phyloP scores from a whole-genome alignment of 768 basidiomycete species.

The Boletales sp. region DNA sequence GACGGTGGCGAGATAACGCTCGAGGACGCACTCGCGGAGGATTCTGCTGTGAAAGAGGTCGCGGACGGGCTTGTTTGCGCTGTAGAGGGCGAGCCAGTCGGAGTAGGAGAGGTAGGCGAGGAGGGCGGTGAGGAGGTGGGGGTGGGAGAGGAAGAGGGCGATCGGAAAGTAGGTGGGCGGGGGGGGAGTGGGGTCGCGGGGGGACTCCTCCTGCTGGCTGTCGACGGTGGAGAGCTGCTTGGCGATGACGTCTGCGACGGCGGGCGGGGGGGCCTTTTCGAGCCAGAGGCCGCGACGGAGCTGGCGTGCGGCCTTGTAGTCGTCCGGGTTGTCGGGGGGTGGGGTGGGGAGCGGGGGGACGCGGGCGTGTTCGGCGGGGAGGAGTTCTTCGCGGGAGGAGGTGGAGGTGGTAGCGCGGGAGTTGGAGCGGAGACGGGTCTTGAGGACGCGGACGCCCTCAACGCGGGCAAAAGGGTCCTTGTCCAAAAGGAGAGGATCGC shows the following conservation, averaged over 20 bases:
- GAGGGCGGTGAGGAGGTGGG: constrained; percentile 49
- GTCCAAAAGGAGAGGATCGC: constrained; percentile 27
- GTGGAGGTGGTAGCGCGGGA: constrained; percentile 1
- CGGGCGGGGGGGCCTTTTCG: constrained; percentile 36
- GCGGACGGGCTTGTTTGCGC: constrained; percentile 53
- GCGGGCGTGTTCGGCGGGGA: constrained; percentile 10
- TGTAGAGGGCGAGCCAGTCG: constrained; percentile 65
- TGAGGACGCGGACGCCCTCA: constrained; percentile 50
- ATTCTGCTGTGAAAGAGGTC: constrained; percentile 46
- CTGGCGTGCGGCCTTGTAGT: constrained; percentile 39
- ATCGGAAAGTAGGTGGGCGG: constrained; percentile 46
- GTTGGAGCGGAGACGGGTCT: constrained; percentile 7
- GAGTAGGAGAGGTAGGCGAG: constrained; percentile 65
- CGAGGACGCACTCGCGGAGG: constrained; percentile 62
- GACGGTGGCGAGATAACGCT: constrained; percentile 64
- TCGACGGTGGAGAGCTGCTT: constrained; percentile 19
- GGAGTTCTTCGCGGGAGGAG: constrained; percentile 2
- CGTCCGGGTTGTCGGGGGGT: constrained; percentile 30
- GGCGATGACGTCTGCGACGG: constrained; percentile 31
- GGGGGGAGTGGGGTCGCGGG: constrained; percentile 20
- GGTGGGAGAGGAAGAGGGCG: constrained; percentile 30
- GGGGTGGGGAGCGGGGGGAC: not conserved
- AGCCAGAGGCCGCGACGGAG: constrained; percentile 39
- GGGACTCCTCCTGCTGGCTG: constrained; percentile 9
- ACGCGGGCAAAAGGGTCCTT: constrained; percentile 49